phyloP scores from a whole-genome alignment of 2,329 filamentous ascomycete species.

The Neurospora sp. region DNA sequence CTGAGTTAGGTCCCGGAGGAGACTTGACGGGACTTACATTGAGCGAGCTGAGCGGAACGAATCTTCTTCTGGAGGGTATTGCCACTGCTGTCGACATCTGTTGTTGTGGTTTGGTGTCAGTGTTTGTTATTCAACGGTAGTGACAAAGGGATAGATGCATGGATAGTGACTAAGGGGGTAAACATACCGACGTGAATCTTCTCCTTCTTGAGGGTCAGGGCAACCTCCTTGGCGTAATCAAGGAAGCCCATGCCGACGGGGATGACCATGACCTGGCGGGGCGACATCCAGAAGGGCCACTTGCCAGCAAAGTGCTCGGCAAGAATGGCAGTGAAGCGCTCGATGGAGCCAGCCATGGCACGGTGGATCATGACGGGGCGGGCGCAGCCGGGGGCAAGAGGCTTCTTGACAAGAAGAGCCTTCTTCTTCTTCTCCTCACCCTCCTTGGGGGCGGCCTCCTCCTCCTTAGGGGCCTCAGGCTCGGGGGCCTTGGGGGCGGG shows the following conservation, averaged over 20 bases:
- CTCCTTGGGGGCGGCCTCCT: constrained; percentile 24
- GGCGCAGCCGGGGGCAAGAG: constrained; percentile 59
- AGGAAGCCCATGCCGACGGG: constrained; percentile 64
- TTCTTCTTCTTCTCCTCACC: constrained; percentile 26
- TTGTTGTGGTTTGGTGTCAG: background rate
- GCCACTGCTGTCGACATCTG: constrained; percentile 56
- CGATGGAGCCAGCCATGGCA: constrained; percentile 63
- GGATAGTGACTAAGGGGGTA: background rate
- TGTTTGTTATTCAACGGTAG: background rate
- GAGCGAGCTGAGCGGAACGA: constrained; percentile 65
- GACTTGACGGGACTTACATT: constrained; percentile 50
- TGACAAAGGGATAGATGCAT: background rate
- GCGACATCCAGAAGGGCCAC: constrained; percentile 84
- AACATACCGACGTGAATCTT: constrained; percentile 51
- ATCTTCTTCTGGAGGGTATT: constrained; percentile 90
- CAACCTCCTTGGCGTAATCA: constrained; percentile 68
- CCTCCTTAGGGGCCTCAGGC: constrained; percentile 6
- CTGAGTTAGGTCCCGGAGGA: no score
- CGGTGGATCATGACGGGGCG: constrained; percentile 82
- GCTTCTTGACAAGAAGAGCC: constrained; percentile 34
- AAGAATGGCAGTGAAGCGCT: constrained; percentile 61
- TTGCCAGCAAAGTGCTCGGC: constrained; percentile 80
- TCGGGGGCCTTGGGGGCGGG: constrained; percentile 16
- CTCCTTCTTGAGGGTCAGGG: constrained; percentile 55
- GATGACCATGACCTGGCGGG: constrained; percentile 71